These are phyloP conservation scores for Zymoseptoria tritici DNA, from an alignment of 2,329 filamentous ascomycete genomes.

Conservation along the genomic window DNA sequence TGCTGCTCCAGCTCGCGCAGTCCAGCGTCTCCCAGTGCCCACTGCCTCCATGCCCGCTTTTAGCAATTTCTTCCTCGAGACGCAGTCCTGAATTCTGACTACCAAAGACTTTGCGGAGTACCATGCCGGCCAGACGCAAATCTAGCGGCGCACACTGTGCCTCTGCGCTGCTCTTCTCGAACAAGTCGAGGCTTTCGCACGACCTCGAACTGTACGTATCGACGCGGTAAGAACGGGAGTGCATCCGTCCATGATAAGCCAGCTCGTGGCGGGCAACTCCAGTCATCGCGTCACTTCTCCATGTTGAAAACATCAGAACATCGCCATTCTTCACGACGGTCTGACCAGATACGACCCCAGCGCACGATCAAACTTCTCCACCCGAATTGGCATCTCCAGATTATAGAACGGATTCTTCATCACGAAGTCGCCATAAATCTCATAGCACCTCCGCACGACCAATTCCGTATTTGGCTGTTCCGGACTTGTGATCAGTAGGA, in stretches of 20 bases:
- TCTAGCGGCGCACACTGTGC: too few species aligned
- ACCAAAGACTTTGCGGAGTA: too few species aligned
- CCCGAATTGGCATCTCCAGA: constrained; percentile 92
- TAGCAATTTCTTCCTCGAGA: too few species aligned
- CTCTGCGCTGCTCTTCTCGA: too few species aligned
- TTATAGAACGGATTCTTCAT: constrained; percentile 99
- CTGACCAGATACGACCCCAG: constrained; percentile 29
- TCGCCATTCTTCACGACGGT: constrained; percentile 16
- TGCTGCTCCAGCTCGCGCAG: too few species aligned
- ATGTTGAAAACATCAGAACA: background rate
- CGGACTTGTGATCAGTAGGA: constrained; percentile 87
- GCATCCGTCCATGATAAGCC: too few species aligned
- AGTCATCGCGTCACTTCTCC: background rate
- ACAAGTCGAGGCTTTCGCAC: too few species aligned
- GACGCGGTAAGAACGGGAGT: background rate
- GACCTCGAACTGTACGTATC: background rate
- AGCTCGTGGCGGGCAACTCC: background rate
- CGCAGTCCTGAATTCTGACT: too few species aligned
- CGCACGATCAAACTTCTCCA: constrained; percentile 85
- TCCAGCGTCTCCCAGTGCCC: too few species aligned
- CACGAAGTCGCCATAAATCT: constrained; percentile 91
- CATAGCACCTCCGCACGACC: constrained; percentile 79
- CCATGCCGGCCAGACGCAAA: too few species aligned
- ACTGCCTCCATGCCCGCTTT: too few species aligned
- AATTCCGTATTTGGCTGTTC: constrained; percentile 80